These are phyloP conservation scores for Cladosporium sp. DNA, from an alignment of 2,329 filamentous ascomycete genomes.

Conservation along the genomic window DNA sequence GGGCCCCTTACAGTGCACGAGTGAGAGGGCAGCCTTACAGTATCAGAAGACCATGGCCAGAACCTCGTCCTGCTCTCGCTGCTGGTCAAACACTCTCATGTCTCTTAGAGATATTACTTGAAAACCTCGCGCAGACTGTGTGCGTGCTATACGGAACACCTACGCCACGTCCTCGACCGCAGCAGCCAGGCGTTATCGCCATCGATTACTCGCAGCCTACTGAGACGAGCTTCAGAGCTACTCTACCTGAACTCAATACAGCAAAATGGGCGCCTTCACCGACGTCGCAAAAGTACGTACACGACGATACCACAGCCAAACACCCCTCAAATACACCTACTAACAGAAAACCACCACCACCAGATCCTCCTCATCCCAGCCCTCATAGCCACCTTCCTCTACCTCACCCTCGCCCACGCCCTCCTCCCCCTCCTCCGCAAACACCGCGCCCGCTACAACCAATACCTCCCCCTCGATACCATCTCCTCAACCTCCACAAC, in stretches of 20 bases:
- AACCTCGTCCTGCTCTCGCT: neutral
- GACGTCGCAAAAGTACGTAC: constrained; percentile 6
- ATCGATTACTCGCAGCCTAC: neutral
- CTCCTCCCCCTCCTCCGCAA: constrained; percentile 47
- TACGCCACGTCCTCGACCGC: neutral
- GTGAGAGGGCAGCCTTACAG: neutral
- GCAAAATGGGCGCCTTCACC: constrained; percentile 9
- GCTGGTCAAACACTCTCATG: neutral
- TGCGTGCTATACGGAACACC: neutral
- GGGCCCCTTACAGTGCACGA: neutral
- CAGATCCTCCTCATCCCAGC: constrained; percentile 50
- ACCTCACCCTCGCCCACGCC: constrained; percentile 42
- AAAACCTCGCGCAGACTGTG: neutral
- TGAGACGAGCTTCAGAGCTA: neutral
- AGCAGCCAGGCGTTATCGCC: neutral
- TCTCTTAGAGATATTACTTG: neutral
- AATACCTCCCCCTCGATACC: constrained; percentile 42
- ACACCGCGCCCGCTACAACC: constrained; percentile 46
- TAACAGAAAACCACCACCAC: neutral
- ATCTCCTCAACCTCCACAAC: constrained; percentile 31
- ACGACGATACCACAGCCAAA: neutral
- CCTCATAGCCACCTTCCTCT: constrained; percentile 45
- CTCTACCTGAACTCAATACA: neutral
- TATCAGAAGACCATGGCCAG: constrained; percentile 4
- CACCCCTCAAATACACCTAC: neutral